Base-by-base conservation (phyloP, 2,329 filamentous ascomycete genomes). In the Sphaerulina vaccinii region DNA sequence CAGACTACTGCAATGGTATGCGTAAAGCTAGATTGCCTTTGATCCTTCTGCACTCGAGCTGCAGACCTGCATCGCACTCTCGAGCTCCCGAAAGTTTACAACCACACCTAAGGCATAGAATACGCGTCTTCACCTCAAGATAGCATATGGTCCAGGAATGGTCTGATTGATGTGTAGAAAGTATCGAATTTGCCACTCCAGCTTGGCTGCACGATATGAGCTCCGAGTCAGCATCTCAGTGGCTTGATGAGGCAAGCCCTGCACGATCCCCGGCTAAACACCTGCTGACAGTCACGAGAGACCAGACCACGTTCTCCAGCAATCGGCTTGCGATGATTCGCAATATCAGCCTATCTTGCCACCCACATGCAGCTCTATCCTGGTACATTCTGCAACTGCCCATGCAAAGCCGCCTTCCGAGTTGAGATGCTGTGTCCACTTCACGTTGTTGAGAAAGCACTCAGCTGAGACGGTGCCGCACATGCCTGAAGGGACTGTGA, bases 281-380 rank as follows among this genome's bases (percentile, higher is more conserved):
- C 41, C 15, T 32, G 22, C 16, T 9, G 24, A 35, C 41, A 19
- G 29, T 22, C 29, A 43, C 40, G 40, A 29, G n/a, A 43, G 40
- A 32, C 21, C 41, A 21, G 24, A 29, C 41, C 41, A 44, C 24
- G 24, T 44, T 33, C 41, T 44, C 16, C 11, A 3, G 24, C 15
- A 13, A 29, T 16, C 15, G 15, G 13, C 41, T 44, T 10, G 41
- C 24, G 19, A 44, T 19, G n/a, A 44, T 23, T 19, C 41, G 16
- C 8, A 19, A n/a, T n/a, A n/a, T n/a, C n/a, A n/a, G n/a, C n/a
- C n/a, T n/a, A 49, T 38, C 21, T 37, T 32, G 18, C 41, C 40
- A 24, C 40, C 16, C 29, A 11, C 43, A 35, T 19, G 41, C 29
- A 49, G 51, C 51, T 40, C 22, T 19, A 32, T 46, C 50, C 50